Percentiles rank a stretch among this genome's conserved stretches.
phyloP scores from a whole-genome alignment of 1,284 basidiomycete genomes.

The Cutaneotrichosporon sp. region DNA sequence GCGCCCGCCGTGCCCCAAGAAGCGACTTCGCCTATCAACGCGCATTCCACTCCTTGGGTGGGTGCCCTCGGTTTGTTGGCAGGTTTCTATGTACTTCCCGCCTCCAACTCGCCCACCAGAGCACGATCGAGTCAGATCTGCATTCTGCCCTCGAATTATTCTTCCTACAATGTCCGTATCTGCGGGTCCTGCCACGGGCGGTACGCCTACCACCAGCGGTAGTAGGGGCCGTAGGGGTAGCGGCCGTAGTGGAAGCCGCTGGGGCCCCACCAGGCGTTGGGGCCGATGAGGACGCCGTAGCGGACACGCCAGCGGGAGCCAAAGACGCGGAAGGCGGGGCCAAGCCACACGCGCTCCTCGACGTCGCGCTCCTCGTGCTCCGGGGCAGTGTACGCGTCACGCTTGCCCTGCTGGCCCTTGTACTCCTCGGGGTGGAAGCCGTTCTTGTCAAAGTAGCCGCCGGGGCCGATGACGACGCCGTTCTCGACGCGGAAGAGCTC shows the following conservation, averaged over 20 bases:
- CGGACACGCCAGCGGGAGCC: not conserved
- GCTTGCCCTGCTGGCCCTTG: not conserved
- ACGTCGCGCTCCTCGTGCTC: not conserved
- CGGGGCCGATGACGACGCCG: not conserved
- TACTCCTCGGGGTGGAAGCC: not conserved
- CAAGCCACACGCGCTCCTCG: not conserved
- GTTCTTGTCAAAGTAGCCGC: not conserved
- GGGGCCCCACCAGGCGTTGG: not conserved
- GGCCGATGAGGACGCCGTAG: not conserved
- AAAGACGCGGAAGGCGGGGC: not conserved
- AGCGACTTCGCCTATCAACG: no score
- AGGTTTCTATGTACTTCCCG: no score
- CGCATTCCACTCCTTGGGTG: no score
- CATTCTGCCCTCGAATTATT: no score
- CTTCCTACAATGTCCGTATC: no score
- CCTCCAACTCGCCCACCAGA: no score
- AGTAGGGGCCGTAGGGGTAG: not conserved
- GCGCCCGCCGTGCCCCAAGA: no score
- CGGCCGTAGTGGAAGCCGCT: not conserved
- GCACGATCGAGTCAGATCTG: no score
- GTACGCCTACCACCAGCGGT: not conserved
- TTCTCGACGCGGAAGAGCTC: not conserved
- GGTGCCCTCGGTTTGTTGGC: no score
- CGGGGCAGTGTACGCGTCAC: no score
- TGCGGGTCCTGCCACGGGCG: no score